Conservation (phyloP, 176 grass and related monocot genomes). For the sorghum (Sorghum bicolor) region DNA sequence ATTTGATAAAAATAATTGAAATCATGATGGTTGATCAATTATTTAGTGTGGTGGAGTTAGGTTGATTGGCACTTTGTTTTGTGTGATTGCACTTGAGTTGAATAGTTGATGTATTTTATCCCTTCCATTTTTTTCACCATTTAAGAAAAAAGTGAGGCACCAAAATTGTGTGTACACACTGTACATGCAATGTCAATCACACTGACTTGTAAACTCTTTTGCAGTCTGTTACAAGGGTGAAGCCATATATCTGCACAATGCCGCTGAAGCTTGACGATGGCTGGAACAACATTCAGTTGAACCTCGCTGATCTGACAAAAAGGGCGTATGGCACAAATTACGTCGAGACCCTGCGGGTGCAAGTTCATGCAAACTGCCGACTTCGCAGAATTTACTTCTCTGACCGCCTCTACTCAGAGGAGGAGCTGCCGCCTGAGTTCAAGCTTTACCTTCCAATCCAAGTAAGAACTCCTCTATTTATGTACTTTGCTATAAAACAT, state of each 20-base stretch:
- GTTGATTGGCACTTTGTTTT: neutral
- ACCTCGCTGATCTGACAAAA: constrained; percentile 77
- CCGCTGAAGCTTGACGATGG: constrained; percentile 72
- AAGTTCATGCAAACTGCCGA: constrained; percentile 91
- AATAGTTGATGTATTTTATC: neutral
- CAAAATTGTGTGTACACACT: neutral
- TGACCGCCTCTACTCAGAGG: constrained; percentile 86
- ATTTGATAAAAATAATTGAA: neutral
- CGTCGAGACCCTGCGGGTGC: constrained; percentile 81
- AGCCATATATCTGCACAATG: constrained; percentile 97
- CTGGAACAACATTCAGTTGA: constrained; percentile 94
- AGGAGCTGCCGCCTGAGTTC: constrained; percentile 88
- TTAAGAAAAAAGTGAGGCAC: neutral
- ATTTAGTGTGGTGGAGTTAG: neutral
- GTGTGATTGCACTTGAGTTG: neutral
- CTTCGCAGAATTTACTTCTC: constrained; percentile 84
- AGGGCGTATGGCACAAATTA: constrained; percentile 90
- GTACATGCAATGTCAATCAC: neutral
- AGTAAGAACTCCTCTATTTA: constrained; percentile 27
- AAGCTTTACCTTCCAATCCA: constrained; percentile 94
- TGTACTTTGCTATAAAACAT: neutral
- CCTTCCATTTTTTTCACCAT: neutral
- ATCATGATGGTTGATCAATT: neutral
- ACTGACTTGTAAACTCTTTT: neutral
- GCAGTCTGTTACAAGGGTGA: constrained; percentile 78